Conservation (phyloP, 2,329 filamentous ascomycete genomes). For the Chrysosporium queenslandicum region DNA sequence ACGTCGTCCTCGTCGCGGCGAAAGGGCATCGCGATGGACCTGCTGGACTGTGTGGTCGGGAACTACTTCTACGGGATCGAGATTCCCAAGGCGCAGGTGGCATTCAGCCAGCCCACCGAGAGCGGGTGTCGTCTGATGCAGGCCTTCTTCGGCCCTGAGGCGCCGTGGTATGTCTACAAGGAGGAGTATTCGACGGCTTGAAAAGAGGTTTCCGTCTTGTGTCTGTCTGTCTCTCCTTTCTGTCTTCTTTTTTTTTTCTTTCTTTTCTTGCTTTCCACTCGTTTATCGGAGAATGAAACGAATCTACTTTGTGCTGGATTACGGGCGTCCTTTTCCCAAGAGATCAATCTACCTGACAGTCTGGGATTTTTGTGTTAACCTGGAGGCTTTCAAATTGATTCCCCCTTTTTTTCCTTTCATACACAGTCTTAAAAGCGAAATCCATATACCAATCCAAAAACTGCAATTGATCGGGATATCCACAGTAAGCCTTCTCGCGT, state of each 20-base stretch:
- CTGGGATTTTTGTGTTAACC: too few relatives aligned
- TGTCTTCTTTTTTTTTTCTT: too few relatives aligned
- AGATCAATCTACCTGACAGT: too few relatives aligned
- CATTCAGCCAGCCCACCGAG: conserved; percentile 58
- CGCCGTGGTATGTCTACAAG: conserved; percentile 52
- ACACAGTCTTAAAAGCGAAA: too few relatives aligned
- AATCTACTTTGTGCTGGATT: too few relatives aligned
- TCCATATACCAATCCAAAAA: neutral
- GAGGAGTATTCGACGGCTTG: conserved; percentile 29
- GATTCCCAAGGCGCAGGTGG: conserved; percentile 46
- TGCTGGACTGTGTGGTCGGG: conserved; percentile 47
- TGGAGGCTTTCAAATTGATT: neutral
- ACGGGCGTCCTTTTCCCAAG: too few relatives aligned
- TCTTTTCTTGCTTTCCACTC: too few relatives aligned
- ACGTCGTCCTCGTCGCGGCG: conserved; percentile 48
- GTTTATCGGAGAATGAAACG: too few relatives aligned
- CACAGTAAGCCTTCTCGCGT: neutral
- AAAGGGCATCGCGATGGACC: conserved; percentile 47
- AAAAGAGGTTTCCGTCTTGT: too few relatives aligned
- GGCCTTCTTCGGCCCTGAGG: conserved; percentile 47
- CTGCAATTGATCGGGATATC: neutral
- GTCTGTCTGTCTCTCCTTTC: too few relatives aligned
- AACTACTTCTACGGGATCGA: conserved; percentile 49
- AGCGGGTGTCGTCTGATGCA: conserved; percentile 49
- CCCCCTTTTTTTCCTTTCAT: neutral